These are phyloP conservation scores for Cladosporium halotolerans DNA, from an alignment of 2,329 filamentous ascomycete species.

Conservation along the genomic window DNA sequence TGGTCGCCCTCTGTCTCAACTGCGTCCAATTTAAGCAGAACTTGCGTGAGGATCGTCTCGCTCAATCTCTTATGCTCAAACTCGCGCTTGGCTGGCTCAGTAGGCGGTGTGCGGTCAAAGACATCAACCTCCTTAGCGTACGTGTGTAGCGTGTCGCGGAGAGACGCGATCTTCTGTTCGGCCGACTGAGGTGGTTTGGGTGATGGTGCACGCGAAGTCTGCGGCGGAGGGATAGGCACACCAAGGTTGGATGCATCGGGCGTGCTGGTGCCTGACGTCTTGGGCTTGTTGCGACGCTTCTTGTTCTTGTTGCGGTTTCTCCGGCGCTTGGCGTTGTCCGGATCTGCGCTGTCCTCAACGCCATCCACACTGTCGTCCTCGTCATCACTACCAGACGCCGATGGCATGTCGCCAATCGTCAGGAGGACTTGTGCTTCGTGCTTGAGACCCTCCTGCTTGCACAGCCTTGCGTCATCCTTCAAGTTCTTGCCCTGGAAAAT, in stretches of 20 bases:
- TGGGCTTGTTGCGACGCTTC: constrained; percentile 39
- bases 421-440: constrained; percentile 57
- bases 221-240: constrained; percentile 27
- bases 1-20: constrained; percentile 66
- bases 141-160: constrained; percentile 57
- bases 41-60: constrained; percentile 70
- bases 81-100: constrained; percentile 59
- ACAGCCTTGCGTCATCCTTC: constrained; percentile 55
- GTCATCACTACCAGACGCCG: constrained; percentile 35
- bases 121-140: constrained; percentile 60
- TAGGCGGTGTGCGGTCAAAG: constrained; percentile 58
- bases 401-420: constrained; percentile 49
- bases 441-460: constrained; percentile 53
- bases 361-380: constrained; percentile 35
- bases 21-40: constrained; percentile 69
- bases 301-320: constrained; percentile 36
- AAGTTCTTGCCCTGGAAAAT: constrained; percentile 68
- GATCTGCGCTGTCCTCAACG: constrained; percentile 19
- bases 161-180: constrained; percentile 60
- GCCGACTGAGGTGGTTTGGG: constrained; percentile 39
- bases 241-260: constrained; percentile 33
- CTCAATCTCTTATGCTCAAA: constrained; percentile 70
- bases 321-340: constrained; percentile 35
- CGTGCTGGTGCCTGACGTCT: constrained; percentile 30
- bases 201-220: constrained; percentile 32